Conservation (phyloP, 805 yeast genomes). For the Saccharomycopsis selenospora region DNA sequence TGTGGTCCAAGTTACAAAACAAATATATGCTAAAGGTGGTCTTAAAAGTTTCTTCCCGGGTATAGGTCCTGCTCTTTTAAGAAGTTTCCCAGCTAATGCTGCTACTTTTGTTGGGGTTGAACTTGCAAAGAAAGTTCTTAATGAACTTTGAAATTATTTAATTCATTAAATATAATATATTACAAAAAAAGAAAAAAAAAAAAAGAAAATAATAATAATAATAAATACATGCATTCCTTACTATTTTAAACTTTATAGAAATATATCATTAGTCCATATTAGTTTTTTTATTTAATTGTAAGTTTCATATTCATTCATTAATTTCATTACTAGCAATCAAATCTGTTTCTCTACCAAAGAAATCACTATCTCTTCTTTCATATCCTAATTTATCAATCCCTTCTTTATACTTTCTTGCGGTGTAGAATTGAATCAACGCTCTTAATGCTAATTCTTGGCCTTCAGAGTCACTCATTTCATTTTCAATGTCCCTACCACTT, state of each 20-base stretch:
- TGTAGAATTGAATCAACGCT: conserved; percentile 70
- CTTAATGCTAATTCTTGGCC: conserved; percentile 83
- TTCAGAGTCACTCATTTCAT: conserved; percentile 66
- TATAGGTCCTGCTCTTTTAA: conserved; percentile 85
- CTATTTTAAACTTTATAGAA: background rate
- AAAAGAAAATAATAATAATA: too few relatives aligned
- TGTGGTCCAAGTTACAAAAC: conserved; percentile 56
- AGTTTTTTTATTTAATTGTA: background rate
- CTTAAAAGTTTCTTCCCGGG: conserved; percentile 95
- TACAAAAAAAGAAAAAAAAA: background rate
- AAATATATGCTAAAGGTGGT: conserved; percentile 72
- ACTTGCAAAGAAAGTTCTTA: conserved; percentile 38
- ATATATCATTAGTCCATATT: background rate
- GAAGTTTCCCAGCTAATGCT: conserved; percentile 99
- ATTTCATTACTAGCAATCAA: conserved; percentile 27
- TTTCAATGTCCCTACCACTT: conserved; percentile 69
- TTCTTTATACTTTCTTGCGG: conserved; percentile 47
- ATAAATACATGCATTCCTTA: background rate
- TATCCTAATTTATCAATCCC: conserved; percentile 55
- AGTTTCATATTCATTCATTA: conserved; percentile 8
- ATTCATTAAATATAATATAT: too few relatives aligned
- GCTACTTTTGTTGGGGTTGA: conserved; percentile 97
- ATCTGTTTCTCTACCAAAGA: conserved; percentile 37
- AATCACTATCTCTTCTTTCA: conserved; percentile 33
- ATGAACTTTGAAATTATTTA: conserved; percentile 4